Base-by-base conservation (phyloP, 306 rosid genomes). In the Vigna mungo region DNA sequence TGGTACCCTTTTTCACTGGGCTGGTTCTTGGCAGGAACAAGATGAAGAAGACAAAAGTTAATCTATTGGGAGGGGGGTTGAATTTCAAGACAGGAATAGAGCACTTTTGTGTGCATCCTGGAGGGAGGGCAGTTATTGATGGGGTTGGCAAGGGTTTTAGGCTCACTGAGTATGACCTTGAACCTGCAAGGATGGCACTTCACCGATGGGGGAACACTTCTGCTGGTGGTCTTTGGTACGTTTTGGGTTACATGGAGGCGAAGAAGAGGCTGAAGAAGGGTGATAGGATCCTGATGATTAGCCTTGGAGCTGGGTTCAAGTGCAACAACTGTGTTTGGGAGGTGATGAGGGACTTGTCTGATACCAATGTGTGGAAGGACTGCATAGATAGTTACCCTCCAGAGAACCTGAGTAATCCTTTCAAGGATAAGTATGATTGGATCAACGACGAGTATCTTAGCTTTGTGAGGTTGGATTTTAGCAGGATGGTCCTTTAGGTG, bases 301-400 rank as follows among this genome's bases (percentile, higher is more conserved):
- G 98, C 43, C 91, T 94, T 47, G 98, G 98, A 44, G 98, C 98
- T 0, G 97, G 98, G 5, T 92, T 89, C 62, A 88, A 89, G 93
- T 92, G 96, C 82, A 94, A 94, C 71, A 92, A 87, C 66, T 91
- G 95, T 80, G 87, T 91, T 67, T 94, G 97, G 98, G 98, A 90
- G 75, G 98, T 91, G 0, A 68, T 83, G 93, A 88, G 18, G 79
- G 90, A 92, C 55, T 66, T 94, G 84, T 83, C 81, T 21, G 85
- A 85, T 65, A 16, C 77, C 14, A 94, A 94, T 78, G 96, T 83
- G 27, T 94, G 98, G 98, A 54, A 84, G 72, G 89, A 85, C 17
- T 85, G 87, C 81, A 80, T 94, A 7, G 74, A 87, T 0, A 77
- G 51, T 59, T 94, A 92, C 71, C 98, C 98, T 67, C 89, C 90